Base-by-base conservation (phyloP, 2,329 filamentous ascomycete genomes). In the Trichoderma simmonsii region DNA sequence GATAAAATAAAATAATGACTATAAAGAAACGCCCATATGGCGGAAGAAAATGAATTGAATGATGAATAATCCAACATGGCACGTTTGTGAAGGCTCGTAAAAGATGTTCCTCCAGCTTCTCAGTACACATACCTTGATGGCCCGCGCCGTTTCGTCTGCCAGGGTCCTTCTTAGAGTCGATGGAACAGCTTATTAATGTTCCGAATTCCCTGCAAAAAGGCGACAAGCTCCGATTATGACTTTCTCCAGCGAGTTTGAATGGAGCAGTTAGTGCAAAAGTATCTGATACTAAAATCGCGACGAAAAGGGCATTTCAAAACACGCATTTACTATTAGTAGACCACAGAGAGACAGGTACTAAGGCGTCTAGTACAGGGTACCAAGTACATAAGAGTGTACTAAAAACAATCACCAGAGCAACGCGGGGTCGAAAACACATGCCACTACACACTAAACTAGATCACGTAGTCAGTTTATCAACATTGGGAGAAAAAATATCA, bases 1-100 rank as follows among this genome's bases (percentile, higher is more conserved):
- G 36, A 32, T 26, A 61, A 60, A 59, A 54, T 21, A 70, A 70
- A 68, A 70, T 61, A 70, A 70, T 70, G 57, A 70, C 34, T n/a
- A 60, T 59, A 61, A 61, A 70, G 39, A 36, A 51, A 62, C 57
- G 66, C 66, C 43, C 61, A 71, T 57, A 71, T 6, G 63, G 54
- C 57, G 43, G 11, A 48, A 71, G 60, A 24, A 71, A 72, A 54
- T 67, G 48, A 70, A 36, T 30, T 51, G 59, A 71, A 67, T 51
- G 24, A 64, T 72, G 28, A 71, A n/a, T 28, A 36, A 64, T 14
- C 15, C 18, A n/a, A 48, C 12, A 11, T 4, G 6, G 24, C 48
- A 12, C 26, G 34, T 18, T 48, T 5, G 18, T 26, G 12, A 60
- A 34, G 14, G 34, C 7, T 28, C n/a, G 65, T 48, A 9, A 48